A percentile compares a stretch with the other conserved stretches of the same genome.
These are phyloP conservation scores for Rhizopus delemar DNA, from an alignment of 371 early-diverging fungal species.

Conservation along the genomic window DNA sequence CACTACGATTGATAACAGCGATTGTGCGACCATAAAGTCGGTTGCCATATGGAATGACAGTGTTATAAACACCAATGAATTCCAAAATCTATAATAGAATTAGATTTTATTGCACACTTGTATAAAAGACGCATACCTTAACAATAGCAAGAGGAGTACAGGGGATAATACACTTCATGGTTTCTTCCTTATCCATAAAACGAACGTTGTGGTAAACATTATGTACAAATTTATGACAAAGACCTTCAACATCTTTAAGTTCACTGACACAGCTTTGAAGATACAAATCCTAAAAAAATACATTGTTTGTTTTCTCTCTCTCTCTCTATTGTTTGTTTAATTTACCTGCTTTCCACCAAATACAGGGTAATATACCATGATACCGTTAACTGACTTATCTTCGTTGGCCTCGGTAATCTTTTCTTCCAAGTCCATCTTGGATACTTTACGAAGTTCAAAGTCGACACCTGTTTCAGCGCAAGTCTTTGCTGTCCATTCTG, in stretches of 20 bases:
- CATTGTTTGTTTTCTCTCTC: background rate
- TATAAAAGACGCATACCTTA: constrained; percentile 60
- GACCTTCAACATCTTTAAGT: constrained; percentile 95
- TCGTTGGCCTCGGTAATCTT: constrained; percentile 86
- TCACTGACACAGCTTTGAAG: constrained; percentile 87
- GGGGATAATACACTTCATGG: constrained; percentile 92
- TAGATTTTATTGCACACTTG: background rate
- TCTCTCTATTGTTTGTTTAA: background rate
- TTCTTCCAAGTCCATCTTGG: constrained; percentile 82
- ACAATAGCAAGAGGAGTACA: constrained; percentile 95
- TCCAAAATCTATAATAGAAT: constrained; percentile 69
- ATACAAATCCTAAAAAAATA: constrained; percentile 74
- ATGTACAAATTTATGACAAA: constrained; percentile 90
- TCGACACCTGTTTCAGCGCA: constrained; percentile 88
- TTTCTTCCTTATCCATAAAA: constrained; percentile 78
- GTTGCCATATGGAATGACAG: constrained; percentile 87
- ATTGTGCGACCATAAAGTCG: constrained; percentile 93
- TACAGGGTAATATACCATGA: constrained; percentile 95
- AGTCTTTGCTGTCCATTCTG: constrained; percentile 90
- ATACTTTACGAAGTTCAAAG: constrained; percentile 86
- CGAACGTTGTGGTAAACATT: constrained; percentile 96
- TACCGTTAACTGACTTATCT: constrained; percentile 83
- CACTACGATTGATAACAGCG: constrained; percentile 92
- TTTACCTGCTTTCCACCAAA: constrained; percentile 85
- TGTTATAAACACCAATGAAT: constrained; percentile 90